A percentile compares a stretch with the other conserved stretches of the same genome.
Conservation (phyloP, 2,329 filamentous ascomycete species). For the Bipolaris cookei region DNA sequence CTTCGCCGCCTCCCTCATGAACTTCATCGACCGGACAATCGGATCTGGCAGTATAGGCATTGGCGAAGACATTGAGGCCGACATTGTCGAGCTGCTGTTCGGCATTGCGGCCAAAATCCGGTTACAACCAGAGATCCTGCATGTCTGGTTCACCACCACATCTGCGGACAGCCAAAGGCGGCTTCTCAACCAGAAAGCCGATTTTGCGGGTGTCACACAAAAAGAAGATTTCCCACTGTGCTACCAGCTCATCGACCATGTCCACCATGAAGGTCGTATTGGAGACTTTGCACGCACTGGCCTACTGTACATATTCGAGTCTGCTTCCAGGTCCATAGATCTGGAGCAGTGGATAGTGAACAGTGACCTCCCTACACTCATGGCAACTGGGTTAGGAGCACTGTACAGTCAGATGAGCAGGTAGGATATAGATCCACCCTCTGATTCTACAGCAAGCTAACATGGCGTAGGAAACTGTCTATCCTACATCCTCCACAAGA, state of each 20-base stretch:
- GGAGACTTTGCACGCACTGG: constrained; percentile 97
- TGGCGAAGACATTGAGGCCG: constrained; percentile 80
- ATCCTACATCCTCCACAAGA: constrained; percentile 77
- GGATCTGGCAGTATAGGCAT: constrained; percentile 75
- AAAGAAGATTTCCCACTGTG: constrained; percentile 94
- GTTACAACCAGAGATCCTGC: constrained; percentile 82
- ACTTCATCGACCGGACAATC: constrained; percentile 79
- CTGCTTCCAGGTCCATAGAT: constrained; percentile 78
- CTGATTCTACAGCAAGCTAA: constrained; percentile 14
- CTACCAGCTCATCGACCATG: constrained; percentile 94
- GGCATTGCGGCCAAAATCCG: constrained; percentile 97
- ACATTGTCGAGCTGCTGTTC: constrained; percentile 91
- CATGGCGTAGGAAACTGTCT: constrained; percentile 70
- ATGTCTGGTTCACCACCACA: constrained; percentile 82
- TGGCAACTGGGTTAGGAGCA: constrained; percentile 92
- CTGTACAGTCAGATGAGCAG: constrained; percentile 72
- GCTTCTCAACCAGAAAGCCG: constrained; percentile 61
- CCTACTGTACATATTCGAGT: constrained; percentile 93
- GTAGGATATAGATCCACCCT: constrained; percentile 38
- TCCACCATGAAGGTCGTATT: constrained; percentile 91
- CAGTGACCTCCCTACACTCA: constrained; percentile 92
- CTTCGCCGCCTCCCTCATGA: constrained; percentile 87
- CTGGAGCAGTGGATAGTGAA: constrained; percentile 97
- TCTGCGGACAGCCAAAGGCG: constrained; percentile 50
- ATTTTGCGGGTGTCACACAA: constrained; percentile 83